Conservation (phyloP, 2,329 filamentous ascomycete genomes). For the Cryoendolithus antarcticus region DNA sequence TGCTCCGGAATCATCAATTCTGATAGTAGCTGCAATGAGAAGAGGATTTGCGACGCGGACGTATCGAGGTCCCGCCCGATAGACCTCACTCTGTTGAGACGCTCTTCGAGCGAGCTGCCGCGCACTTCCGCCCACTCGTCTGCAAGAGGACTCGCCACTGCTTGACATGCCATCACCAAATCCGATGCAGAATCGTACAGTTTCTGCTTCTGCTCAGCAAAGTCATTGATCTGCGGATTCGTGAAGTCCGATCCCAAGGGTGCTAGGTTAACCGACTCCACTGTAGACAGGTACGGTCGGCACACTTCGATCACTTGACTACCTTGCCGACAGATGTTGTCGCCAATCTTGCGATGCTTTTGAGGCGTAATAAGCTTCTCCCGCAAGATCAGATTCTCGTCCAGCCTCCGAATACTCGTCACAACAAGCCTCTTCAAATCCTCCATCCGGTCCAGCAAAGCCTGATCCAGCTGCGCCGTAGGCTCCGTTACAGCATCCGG, state of each 20-base stretch:
- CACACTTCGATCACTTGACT: constrained; percentile 77
- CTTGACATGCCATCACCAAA: constrained; percentile 74
- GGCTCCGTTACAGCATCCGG: constrained; percentile 63
- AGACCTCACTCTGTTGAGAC: constrained; percentile 65
- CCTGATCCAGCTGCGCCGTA: constrained; percentile 59
- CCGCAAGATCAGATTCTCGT: constrained; percentile 64
- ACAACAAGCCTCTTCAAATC: constrained; percentile 75
- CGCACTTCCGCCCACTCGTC: constrained; percentile 95
- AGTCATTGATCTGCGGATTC: constrained; percentile 76
- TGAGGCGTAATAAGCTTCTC: constrained; percentile 73
- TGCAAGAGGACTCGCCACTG: constrained; percentile 77
- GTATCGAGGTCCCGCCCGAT: constrained; percentile 73
- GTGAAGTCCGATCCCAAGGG: constrained; percentile 66
- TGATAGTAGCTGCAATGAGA: constrained; percentile 74
- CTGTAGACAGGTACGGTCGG: constrained; percentile 74
- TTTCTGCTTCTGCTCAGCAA: constrained; percentile 81
- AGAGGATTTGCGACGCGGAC: constrained; percentile 75
- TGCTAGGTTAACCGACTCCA: constrained; percentile 85
- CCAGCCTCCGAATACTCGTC: constrained; percentile 74
- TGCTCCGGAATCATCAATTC: constrained; percentile 57
- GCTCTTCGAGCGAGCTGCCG: constrained; percentile 76
- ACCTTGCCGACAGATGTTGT: constrained; percentile 67
- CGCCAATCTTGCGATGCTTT: constrained; percentile 67
- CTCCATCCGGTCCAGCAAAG: constrained; percentile 70
- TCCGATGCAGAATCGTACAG: constrained; percentile 90